A percentile compares a stretch with the other conserved stretches of the same genome.
These are phyloP conservation scores for Tricharina praecox DNA, from an alignment of 495 filamentous ascomycete genomes.

Conservation along the genomic window DNA sequence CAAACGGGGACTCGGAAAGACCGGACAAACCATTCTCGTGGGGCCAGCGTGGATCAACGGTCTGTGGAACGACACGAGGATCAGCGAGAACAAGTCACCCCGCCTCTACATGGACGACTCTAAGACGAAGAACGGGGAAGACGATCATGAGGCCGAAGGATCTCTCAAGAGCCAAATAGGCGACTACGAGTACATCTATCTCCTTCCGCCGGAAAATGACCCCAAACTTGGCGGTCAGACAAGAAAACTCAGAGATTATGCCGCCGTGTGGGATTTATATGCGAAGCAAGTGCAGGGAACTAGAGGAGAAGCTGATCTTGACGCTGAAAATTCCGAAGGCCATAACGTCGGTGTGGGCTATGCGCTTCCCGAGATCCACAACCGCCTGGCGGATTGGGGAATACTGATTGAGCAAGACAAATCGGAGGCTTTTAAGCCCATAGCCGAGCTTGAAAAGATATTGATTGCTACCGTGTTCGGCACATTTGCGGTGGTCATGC, in stretches of 20 bases:
- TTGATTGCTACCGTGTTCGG: constrained; percentile 73
- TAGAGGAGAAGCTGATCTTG: constrained; percentile 21
- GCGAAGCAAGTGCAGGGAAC: constrained; percentile 8
- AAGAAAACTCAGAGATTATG: constrained; percentile 15
- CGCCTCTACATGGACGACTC: neutral
- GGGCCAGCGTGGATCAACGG: constrained; percentile 38
- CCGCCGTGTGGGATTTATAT: constrained; percentile 15
- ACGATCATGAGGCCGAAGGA: neutral
- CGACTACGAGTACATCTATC: constrained; percentile 19
- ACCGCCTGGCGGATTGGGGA: constrained; percentile 53
- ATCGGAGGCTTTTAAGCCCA: constrained; percentile 57
- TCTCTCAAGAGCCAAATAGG: constrained; percentile 9
- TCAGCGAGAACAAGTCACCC: neutral
- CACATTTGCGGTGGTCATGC: constrained; percentile 48
- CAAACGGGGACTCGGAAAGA: constrained; percentile 38
- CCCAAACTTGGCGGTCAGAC: constrained; percentile 12
- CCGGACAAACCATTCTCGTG: constrained; percentile 41
- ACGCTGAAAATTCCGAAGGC: constrained; percentile 38
- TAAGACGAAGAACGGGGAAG: neutral
- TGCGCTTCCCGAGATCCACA: constrained; percentile 27
- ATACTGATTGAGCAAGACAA: constrained; percentile 62
- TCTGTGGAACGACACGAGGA: constrained; percentile 24
- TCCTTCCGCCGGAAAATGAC: constrained; percentile 19
- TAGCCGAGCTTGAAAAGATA: constrained; percentile 53
- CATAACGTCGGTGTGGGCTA: constrained; percentile 41